Conservation (phyloP, 495 filamentous ascomycete genomes). For the Xylaria flabelliformis region DNA sequence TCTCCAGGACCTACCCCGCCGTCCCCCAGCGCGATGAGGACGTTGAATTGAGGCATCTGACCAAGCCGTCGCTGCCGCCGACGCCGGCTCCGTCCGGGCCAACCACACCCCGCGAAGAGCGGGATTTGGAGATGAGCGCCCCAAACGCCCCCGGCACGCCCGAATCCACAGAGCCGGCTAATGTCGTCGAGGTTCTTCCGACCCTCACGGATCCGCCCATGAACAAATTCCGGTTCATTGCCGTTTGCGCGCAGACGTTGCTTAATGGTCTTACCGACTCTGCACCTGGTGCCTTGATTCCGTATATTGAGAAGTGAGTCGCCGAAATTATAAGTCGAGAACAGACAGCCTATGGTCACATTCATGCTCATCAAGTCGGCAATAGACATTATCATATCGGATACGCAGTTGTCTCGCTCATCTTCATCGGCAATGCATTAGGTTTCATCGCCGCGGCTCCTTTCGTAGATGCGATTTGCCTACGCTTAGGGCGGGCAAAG, state of each 20-base stretch:
- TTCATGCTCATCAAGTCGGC: not conserved
- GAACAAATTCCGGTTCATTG: conserved; percentile 56
- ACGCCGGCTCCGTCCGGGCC: conserved; percentile 33
- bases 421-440: conserved; percentile 79
- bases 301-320: conserved; percentile 66
- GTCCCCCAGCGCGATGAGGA: conserved; percentile 41
- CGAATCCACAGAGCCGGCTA: conserved; percentile 25
- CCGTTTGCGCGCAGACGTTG: conserved; percentile 60
- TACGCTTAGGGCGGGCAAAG: conserved; percentile 68
- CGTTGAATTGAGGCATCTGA: conserved; percentile 46
- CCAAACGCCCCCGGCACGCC: conserved; percentile 46
- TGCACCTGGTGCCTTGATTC: conserved; percentile 75
- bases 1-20: conserved; percentile 48
- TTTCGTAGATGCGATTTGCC: conserved; percentile 61
- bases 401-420: conserved; percentile 75
- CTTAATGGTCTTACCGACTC: conserved; percentile 66
- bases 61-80: conserved; percentile 34
- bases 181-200: conserved; percentile 53
- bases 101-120: conserved; percentile 49
- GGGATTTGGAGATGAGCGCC: conserved; percentile 61
- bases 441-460: conserved; percentile 79
- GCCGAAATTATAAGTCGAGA: not conserved
- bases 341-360: too few relatives aligned
- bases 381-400: conserved; percentile 67
- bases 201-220: conserved; percentile 60